Percentiles rank a stretch among this genome's conserved stretches.
Conservation (phyloP, 2,329 filamentous ascomycete species). For the Corynespora cassiicola region DNA sequence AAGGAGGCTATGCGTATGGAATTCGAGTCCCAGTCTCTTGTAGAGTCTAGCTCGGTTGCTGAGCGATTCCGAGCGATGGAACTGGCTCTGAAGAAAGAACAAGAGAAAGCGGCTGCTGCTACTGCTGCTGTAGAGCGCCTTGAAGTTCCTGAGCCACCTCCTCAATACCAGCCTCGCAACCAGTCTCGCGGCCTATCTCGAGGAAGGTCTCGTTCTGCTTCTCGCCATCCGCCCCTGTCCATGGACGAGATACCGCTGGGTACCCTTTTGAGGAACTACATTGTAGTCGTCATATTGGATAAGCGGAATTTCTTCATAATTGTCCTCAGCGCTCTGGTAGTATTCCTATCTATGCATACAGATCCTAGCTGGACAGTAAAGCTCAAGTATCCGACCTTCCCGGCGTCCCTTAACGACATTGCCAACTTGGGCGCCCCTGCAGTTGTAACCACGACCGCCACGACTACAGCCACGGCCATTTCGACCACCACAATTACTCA, state of each 20-base stretch:
- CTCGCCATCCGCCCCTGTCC: slow-evolving; percentile 15
- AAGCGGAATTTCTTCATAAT: slow-evolving; percentile 60
- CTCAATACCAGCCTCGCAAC: neutral
- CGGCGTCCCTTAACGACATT: slow-evolving; percentile 8
- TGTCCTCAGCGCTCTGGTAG: slow-evolving; percentile 51
- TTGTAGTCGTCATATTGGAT: slow-evolving; percentile 59
- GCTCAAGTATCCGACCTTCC: slow-evolving; percentile 7
- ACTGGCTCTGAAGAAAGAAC: slow-evolving; percentile 28
- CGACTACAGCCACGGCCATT: slow-evolving; percentile 30
- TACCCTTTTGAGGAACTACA: slow-evolving; percentile 60
- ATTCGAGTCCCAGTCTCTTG: slow-evolving; percentile 34
- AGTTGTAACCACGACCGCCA: slow-evolving; percentile 28
- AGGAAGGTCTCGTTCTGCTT: slow-evolving; percentile 12
- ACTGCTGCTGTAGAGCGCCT: slow-evolving; percentile 1
- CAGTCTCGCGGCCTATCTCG: slow-evolving; percentile 16
- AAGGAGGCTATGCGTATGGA: slow-evolving; percentile 41
- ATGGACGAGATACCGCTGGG: slow-evolving; percentile 57
- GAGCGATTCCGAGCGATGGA: slow-evolving; percentile 39
- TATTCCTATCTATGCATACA: slow-evolving; percentile 46
- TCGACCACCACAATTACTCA: slow-evolving; percentile 36
- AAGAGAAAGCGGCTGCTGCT: slow-evolving; percentile 4
- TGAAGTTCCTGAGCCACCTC: slow-evolving; percentile 5
- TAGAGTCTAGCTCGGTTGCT: slow-evolving; percentile 34
- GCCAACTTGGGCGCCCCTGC: neutral
- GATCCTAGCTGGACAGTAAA: slow-evolving; percentile 13